Conservation (phyloP, 768 basidiomycete genomes). For the Pulveroboletus ravenelii region DNA sequence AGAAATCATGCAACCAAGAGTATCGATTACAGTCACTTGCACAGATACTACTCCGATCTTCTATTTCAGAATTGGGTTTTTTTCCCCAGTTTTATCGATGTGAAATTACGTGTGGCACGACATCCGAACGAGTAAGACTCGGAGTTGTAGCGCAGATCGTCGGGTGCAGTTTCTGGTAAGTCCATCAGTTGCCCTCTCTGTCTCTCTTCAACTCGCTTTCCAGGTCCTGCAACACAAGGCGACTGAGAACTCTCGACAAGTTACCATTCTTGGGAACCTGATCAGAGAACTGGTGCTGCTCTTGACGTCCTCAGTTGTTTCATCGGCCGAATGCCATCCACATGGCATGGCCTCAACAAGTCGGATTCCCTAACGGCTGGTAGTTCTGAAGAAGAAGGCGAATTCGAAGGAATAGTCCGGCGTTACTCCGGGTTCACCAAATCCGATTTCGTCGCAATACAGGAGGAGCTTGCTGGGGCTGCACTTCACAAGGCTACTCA, state of each 20-base stretch:
- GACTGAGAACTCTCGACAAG: slow-evolving; percentile 52
- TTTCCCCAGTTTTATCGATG: too few relatives aligned
- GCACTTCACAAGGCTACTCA: slow-evolving; percentile 52
- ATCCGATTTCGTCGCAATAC: slow-evolving; percentile 65
- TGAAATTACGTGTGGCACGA: too few relatives aligned
- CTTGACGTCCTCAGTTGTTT: slow-evolving; percentile 52
- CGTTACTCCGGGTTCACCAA: slow-evolving; percentile 65
- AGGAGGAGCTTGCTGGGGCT: slow-evolving; percentile 68
- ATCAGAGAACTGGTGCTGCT: slow-evolving; percentile 47
- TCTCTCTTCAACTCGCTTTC: too few relatives aligned
- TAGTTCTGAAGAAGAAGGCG: slow-evolving; percentile 49
- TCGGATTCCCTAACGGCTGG: slow-evolving; percentile 45
- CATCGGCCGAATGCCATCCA: slow-evolving; percentile 39
- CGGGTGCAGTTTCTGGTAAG: too few relatives aligned
- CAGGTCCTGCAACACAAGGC: too few relatives aligned
- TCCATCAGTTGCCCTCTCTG: too few relatives aligned
- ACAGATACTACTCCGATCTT: too few relatives aligned
- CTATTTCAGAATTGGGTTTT: too few relatives aligned
- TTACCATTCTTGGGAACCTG: slow-evolving; percentile 76
- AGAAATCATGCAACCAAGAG: too few relatives aligned
- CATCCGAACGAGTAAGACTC: too few relatives aligned
- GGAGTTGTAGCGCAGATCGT: too few relatives aligned
- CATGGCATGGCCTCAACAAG: slow-evolving; percentile 66
- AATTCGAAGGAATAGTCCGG: slow-evolving; percentile 63
- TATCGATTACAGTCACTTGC: too few relatives aligned